Evolutionary conservation across 2,329 filamentous ascomycete species (phyloP).

Genomic region (Cladophialophora yegresii): DNA sequence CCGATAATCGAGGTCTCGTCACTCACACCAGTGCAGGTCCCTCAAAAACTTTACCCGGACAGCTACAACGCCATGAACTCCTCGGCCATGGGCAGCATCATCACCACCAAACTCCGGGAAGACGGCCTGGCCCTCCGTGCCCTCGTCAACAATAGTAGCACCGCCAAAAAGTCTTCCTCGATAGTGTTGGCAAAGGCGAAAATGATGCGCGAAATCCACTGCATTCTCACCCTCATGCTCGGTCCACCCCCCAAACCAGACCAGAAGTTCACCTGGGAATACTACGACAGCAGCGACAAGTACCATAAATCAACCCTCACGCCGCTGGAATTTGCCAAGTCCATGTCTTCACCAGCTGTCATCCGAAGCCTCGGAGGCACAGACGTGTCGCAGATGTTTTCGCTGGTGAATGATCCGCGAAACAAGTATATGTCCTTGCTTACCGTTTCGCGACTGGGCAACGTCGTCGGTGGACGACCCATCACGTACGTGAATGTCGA

Average conservation of each 20-base stretch:
- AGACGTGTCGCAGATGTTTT: constrained; percentile 70
- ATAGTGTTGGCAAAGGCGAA: constrained; percentile 62
- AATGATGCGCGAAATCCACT: constrained; percentile 78
- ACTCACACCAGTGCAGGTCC: constrained; percentile 49
- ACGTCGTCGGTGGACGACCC: constrained; percentile 73
- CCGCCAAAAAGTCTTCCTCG: constrained; percentile 42
- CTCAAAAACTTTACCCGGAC: constrained; percentile 79
- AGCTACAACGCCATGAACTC: constrained; percentile 75
- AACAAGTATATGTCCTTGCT: constrained; percentile 72
- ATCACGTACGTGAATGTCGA: constrained; percentile 83
- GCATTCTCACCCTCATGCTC: constrained; percentile 78
- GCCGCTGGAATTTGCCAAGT: constrained; percentile 70
- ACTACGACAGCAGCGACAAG: constrained; percentile 67
- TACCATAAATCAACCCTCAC: constrained; percentile 65
- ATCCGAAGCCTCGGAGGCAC: constrained; percentile 61
- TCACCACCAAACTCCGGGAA: constrained; percentile 86
- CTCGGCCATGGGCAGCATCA: constrained; percentile 67
- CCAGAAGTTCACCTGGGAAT: constrained; percentile 76
- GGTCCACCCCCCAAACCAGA: constrained; percentile 73
- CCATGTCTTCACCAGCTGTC: constrained; percentile 62
- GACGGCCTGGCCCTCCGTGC: constrained; percentile 72
- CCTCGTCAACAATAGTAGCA: constrained; percentile 47
- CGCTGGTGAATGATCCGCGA: constrained; percentile 81
- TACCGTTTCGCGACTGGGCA: constrained; percentile 76
- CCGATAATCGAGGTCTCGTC: neutral